Conservation (phyloP, 768 basidiomycete genomes). For the Tulasnella sp. region DNA sequence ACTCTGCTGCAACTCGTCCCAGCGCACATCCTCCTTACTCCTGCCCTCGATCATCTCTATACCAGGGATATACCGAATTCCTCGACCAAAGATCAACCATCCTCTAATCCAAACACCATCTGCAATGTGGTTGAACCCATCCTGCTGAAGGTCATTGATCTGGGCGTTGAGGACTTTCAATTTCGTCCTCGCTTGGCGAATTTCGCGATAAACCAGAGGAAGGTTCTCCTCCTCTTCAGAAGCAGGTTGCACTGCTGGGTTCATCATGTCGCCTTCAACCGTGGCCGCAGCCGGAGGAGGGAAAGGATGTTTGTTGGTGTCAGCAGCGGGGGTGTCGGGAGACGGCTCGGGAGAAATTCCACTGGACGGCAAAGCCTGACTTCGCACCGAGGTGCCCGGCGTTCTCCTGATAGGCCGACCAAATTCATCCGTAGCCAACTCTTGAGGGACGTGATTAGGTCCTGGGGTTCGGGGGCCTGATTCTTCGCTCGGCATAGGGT, state of each 20-base stretch:
- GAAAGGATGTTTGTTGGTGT: not conserved
- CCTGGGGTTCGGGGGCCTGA: not conserved
- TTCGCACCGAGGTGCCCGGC: not conserved
- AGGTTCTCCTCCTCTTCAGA: conserved; percentile 63
- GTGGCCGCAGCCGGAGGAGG: not conserved
- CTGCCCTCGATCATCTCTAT: conserved; percentile 66
- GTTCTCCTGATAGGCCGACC: not conserved
- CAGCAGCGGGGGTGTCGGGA: not conserved
- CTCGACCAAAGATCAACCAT: conserved; percentile 69
- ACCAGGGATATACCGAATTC: conserved; percentile 53
- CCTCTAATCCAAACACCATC: conserved; percentile 62
- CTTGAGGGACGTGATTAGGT: not conserved
- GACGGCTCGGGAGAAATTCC: not conserved
- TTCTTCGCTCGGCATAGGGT: not conserved
- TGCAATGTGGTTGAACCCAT: conserved; percentile 63
- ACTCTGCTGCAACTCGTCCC: conserved; percentile 64
- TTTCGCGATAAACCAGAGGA: conserved; percentile 57
- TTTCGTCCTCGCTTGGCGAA: conserved; percentile 58
- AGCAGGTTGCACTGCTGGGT: conserved; percentile 58
- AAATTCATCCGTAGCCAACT: conserved; percentile 3
- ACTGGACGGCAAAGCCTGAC: not conserved
- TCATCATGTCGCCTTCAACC: not conserved
- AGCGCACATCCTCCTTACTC: conserved; percentile 75
- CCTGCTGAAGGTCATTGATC: conserved; percentile 59
- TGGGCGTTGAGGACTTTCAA: conserved; percentile 67